These are phyloP conservation scores for Amoebophrya sp. DNA, from an alignment of 169 alveolate species.

Conservation along the genomic window DNA sequence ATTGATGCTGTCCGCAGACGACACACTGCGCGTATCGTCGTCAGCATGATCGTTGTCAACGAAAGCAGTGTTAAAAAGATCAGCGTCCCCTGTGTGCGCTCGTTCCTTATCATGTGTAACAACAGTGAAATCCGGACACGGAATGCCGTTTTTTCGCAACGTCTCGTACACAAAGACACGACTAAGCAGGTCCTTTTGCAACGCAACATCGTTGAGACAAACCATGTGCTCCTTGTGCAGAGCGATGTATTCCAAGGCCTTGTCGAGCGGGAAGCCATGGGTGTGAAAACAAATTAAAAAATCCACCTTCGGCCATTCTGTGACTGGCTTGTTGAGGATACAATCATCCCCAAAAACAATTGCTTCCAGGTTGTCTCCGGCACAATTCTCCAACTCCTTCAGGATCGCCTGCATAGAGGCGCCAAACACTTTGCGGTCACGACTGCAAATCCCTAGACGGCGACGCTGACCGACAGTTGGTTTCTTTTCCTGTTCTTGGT, in stretches of 20 bases:
- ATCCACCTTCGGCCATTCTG: background rate
- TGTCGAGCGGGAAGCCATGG: background rate
- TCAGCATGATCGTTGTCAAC: too few species aligned
- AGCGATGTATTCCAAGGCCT: background rate
- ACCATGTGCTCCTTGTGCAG: too few species aligned
- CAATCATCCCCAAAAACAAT: background rate
- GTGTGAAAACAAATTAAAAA: background rate
- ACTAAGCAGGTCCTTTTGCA: background rate
- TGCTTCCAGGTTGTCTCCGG: too few species aligned
- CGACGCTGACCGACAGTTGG: too few species aligned
- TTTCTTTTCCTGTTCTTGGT: too few species aligned
- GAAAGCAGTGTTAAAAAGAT: conserved; percentile 31
- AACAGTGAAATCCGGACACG: conserved; percentile 25
- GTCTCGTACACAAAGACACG: conserved; percentile 56
- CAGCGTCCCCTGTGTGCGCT: background rate
- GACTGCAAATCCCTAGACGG: background rate
- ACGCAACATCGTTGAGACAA: background rate
- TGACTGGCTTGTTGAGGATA: background rate
- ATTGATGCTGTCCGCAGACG: too few species aligned
- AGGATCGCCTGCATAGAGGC: background rate
- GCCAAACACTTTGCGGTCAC: background rate
- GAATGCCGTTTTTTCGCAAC: conserved; percentile 44
- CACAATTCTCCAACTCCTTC: background rate
- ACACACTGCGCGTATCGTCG: too few species aligned
- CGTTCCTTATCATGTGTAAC: background rate